Conservation (phyloP, 768 basidiomycete genomes). For the Leucogyrophana mollusca region DNA sequence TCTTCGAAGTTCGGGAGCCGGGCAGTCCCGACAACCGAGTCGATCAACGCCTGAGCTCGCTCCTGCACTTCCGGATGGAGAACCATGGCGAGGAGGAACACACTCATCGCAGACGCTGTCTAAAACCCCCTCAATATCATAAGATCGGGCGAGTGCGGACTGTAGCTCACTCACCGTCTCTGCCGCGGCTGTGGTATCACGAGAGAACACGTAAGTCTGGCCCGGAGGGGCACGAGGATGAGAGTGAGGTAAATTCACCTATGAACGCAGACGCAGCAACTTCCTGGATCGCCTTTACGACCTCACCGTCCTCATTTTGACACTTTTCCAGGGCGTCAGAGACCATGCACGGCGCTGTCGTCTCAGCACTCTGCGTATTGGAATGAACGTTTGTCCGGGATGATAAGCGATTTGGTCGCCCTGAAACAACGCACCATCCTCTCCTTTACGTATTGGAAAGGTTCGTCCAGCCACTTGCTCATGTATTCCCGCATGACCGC, state of each 20-base stretch:
- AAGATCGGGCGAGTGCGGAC: not conserved
- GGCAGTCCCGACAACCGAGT: constrained; percentile 18
- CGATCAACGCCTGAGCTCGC: constrained; percentile 27
- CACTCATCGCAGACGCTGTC: constrained; percentile 25
- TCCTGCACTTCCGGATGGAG: constrained; percentile 26
- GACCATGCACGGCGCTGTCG: not conserved
- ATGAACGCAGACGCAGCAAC: constrained; percentile 7
- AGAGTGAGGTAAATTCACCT: constrained; percentile 1
- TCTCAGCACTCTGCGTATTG: constrained; percentile 9
- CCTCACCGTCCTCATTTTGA: not conserved
- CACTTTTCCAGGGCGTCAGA: not conserved
- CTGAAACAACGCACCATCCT: not conserved
- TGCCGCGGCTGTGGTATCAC: constrained; percentile 3
- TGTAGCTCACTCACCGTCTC: constrained; percentile 8
- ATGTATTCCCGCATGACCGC: not conserved
- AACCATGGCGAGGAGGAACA: constrained; percentile 34
- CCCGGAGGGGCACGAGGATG: not conserved
- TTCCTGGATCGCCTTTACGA: not conserved
- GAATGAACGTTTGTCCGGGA: not conserved
- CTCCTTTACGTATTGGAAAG: not conserved
- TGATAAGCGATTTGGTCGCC: not conserved
- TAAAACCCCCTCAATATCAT: constrained; percentile 6
- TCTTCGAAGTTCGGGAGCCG: constrained; percentile 28
- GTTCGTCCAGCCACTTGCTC: not conserved
- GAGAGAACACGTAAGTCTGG: not conserved